These are phyloP conservation scores for Mycosarcoma maydis DNA, from an alignment of 1,284 basidiomycete genomes.

Conservation along the genomic window DNA sequence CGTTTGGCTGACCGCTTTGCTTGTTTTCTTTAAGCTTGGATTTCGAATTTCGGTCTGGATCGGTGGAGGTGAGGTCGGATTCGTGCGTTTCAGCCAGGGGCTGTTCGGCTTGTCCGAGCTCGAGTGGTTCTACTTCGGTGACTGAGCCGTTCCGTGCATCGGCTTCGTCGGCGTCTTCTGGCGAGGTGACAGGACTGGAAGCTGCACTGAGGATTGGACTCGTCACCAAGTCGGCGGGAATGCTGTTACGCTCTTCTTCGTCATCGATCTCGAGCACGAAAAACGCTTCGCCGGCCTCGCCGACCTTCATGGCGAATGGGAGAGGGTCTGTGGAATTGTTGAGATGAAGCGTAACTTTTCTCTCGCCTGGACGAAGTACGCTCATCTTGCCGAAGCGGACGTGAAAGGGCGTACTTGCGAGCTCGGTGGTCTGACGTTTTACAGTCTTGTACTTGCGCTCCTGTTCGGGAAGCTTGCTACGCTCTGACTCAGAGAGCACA, in stretches of 20 bases:
- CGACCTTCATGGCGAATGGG: conserved; percentile 98
- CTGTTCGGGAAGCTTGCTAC: conserved; percentile 12
- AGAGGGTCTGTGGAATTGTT: conserved; percentile 71
- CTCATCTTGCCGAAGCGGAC: conserved; percentile 98
- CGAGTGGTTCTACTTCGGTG: conserved; percentile 54
- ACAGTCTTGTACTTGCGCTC: conserved; percentile 41
- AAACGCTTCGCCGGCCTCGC: conserved; percentile 97
- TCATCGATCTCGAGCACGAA: conserved; percentile 95
- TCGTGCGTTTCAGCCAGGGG: not conserved
- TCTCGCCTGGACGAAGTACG: conserved; percentile 91
- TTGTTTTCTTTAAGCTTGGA: conserved; percentile 25
- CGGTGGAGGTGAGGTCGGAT: not conserved
- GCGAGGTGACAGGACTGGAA: conserved; percentile 48
- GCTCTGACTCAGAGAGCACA: conserved; percentile 15
- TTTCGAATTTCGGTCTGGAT: conserved; percentile 1
- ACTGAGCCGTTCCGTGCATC: not conserved
- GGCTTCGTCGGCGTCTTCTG: conserved; percentile 9
- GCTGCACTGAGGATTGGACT: conserved; percentile 73
- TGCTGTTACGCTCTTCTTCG: conserved; percentile 72
- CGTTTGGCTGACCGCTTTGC: conserved; percentile 19
- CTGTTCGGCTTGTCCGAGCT: conserved; percentile 38
- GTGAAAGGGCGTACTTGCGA: conserved; percentile 95
- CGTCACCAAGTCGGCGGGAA: conserved; percentile 92
- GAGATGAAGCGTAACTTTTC: conserved; percentile 73
- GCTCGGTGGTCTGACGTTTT: conserved; percentile 69